Evolutionary conservation across 139 green algal genomes (phyloP), one percentile per base, ranked within the genome.

Genomic region (Chlorella sp.): DNA sequence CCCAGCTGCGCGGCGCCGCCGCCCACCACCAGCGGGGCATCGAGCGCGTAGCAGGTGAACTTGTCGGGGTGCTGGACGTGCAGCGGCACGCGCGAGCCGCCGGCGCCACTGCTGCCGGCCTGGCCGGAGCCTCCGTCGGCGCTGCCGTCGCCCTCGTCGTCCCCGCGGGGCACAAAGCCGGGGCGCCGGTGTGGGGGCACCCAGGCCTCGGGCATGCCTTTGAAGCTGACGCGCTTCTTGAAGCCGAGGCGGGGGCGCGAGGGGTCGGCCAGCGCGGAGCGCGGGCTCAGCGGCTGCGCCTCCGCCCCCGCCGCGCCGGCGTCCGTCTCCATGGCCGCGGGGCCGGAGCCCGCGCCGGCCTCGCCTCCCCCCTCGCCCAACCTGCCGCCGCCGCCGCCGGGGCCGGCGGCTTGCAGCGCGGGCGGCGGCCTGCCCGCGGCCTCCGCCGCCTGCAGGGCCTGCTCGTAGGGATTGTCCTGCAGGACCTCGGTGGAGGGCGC

Each of bases 11-110:
- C 62, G 25, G 77, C 79, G 35, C 85, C 85, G 36, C 86, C 81
- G 14, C 86, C 86, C 50, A 90, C 80, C 4, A 80, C 27, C n/a
- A 90, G 43, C 23, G 77, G 74, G 71, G 89, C 77, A 50, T 90
- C 86, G 51, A 90, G 80, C 11, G 67, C 55, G 65, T 90, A 90
- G 63, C 70, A 76, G 11, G 64, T 82, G 71, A 61, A 77, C 48
- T 66, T 73, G 3, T 77, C 56, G 8, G 83, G 83, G 56, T 88
- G 58, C n/a, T 69, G 42, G 15, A 88, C 83, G 64, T 88, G 83
- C 35, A 46, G 60, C 60, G 60, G 8, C 53, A 11, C 23, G 53
- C 27, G 5, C 15, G 27, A 31, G 12, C 53, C 53, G 53, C 53
- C 53, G 53, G 27, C 51, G 15, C 51, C 27, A 41, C 33, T 38